Evolutionary conservation across 2,329 filamentous ascomycete species (phyloP).

Genomic region (Sarocladium oryzae): DNA sequence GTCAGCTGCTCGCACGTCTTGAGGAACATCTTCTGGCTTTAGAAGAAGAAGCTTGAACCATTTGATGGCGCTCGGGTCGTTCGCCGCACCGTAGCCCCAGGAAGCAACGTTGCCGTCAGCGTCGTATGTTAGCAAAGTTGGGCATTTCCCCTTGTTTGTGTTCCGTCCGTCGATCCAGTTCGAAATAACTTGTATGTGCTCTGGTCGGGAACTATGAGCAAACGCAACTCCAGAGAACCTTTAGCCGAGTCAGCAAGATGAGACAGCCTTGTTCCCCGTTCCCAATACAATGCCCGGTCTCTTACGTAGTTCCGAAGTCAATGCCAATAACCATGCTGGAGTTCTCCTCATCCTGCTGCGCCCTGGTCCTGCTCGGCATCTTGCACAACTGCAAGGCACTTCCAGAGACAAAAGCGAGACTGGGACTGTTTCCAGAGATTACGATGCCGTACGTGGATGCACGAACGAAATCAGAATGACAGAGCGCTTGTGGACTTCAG

Average conservation of each 20-base stretch:
- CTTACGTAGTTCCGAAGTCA: constrained; percentile 34
- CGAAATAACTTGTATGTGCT: constrained; percentile 16
- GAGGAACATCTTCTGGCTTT: constrained; percentile 18
- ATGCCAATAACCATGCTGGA: constrained; percentile 23
- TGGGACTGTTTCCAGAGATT: too few relatives aligned
- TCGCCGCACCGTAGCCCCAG: constrained; percentile 18
- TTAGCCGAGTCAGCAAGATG: too few relatives aligned
- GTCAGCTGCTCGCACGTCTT: constrained; percentile 11
- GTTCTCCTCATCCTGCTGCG: background rate
- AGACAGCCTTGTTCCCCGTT: too few relatives aligned
- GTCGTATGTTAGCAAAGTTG: constrained; percentile 15
- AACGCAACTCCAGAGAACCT: constrained; percentile 26
- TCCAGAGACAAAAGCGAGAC: too few relatives aligned
- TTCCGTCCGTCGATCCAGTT: constrained; percentile 13
- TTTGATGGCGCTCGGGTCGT: constrained; percentile 14
- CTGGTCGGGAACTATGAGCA: constrained; percentile 15
- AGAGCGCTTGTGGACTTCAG: too few relatives aligned
- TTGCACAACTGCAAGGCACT: too few relatives aligned
- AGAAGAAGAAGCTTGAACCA: constrained; percentile 29
- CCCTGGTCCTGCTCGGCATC: background rate
- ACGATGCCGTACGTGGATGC: too few relatives aligned
- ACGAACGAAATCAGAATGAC: too few relatives aligned
- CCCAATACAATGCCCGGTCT: too few relatives aligned
- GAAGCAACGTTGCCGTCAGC: background rate
- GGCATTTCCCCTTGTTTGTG: constrained; percentile 18